A percentile compares a stretch with the other conserved stretches of the same genome.
phyloP scores from a whole-genome alignment of 177 flowering plant genomes.

The Vitis hybrid region DNA sequence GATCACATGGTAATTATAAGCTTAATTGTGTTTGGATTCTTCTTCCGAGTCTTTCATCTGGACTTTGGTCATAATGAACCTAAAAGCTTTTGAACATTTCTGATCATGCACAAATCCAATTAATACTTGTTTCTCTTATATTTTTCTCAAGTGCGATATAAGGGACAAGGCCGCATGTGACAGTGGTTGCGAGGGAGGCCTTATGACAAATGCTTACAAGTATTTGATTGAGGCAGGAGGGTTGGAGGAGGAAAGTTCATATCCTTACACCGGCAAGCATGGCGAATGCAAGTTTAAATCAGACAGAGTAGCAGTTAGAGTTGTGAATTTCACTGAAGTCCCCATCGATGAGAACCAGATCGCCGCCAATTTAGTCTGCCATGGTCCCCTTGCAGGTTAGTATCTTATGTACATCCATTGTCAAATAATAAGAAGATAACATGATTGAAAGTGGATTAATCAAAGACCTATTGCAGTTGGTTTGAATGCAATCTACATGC shows the following conservation, averaged over 20 bases:
- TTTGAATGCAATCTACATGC: conserved; percentile 85
- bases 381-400: conserved; percentile 72
- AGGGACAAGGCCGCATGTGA: conserved; percentile 53
- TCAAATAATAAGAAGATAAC: too few relatives aligned
- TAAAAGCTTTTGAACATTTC: too few relatives aligned
- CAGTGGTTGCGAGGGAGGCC: conserved; percentile 72
- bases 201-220: conserved; percentile 84
- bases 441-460: too few relatives aligned
- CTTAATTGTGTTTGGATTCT: background rate
- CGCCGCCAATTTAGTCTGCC: conserved; percentile 61
- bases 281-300: conserved; percentile 63
- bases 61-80: too few relatives aligned
- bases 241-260: conserved; percentile 56
- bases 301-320: conserved; percentile 54
- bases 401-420: too few relatives aligned
- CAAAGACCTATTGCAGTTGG: conserved; percentile 49
- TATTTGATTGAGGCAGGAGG: conserved; percentile 81
- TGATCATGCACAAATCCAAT: background rate
- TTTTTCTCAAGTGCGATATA: conserved; percentile 51
- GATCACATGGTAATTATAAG: conserved; percentile 41
- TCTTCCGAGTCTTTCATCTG: too few relatives aligned
- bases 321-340: conserved; percentile 61
- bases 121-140: background rate
- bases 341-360: conserved; percentile 71
- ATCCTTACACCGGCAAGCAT: conserved; percentile 61